These are phyloP conservation scores for Phytophthora pseudosyringae DNA, from an alignment of 352 stramenopile species.

Conservation along the genomic window DNA sequence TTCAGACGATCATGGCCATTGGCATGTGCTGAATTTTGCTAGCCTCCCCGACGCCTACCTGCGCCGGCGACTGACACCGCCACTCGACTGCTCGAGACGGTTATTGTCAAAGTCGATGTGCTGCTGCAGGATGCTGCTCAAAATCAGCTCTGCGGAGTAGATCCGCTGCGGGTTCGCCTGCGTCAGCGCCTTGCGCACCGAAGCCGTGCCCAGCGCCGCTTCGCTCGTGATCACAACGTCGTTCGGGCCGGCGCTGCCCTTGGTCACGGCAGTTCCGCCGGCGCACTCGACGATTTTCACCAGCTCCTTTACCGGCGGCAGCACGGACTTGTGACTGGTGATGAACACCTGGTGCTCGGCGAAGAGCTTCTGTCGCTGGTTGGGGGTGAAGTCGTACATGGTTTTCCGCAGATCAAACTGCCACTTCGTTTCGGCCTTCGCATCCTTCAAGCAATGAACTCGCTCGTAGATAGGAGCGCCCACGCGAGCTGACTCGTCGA, in stretches of 20 bases:
- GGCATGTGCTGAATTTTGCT: too few species aligned
- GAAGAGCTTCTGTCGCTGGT: slow-evolving; percentile 47
- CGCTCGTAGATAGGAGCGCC: slow-evolving; percentile 43
- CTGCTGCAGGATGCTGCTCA: slow-evolving; percentile 61
- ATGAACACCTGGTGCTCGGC: slow-evolving; percentile 49
- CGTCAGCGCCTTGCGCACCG: slow-evolving; percentile 45
- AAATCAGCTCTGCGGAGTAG: slow-evolving; percentile 55
- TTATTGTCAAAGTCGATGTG: slow-evolving; percentile 47
- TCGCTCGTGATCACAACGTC: slow-evolving; percentile 57
- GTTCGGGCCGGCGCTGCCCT: slow-evolving; percentile 32
- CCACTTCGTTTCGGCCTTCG: slow-evolving; percentile 55
- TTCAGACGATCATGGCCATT: too few species aligned
- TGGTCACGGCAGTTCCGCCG: slow-evolving; percentile 41
- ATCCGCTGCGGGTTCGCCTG: slow-evolving; percentile 37
- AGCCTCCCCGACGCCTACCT: slow-evolving; percentile 16
- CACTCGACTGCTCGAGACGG: slow-evolving; percentile 28
- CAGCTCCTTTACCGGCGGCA: slow-evolving; percentile 54
- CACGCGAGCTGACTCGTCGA: slow-evolving; percentile 57
- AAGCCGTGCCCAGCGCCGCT: slow-evolving; percentile 35
- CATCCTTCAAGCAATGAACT: slow-evolving; percentile 50
- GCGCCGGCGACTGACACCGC: slow-evolving; percentile 22
- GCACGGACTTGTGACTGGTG: slow-evolving; percentile 57
- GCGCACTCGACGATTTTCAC: slow-evolving; percentile 63
- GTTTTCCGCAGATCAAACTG: slow-evolving; percentile 52
- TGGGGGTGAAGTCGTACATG: slow-evolving; percentile 48